Evolutionary conservation across 345 rosid genomes (phyloP).

Genomic region (Litchi chinensis): DNA sequence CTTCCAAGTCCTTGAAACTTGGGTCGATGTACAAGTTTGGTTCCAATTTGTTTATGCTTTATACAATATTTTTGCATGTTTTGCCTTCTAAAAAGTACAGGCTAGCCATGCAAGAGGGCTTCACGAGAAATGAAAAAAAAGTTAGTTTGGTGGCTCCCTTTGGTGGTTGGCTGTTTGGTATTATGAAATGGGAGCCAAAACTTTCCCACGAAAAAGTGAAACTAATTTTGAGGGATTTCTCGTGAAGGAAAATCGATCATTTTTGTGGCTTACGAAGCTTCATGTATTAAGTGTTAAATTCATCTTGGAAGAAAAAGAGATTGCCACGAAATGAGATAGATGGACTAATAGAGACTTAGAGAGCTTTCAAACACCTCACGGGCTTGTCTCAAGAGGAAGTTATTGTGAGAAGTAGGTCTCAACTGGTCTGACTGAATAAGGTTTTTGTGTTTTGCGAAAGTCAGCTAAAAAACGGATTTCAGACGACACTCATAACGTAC

Average conservation of each 20-base stretch:
- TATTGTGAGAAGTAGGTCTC: neutral
- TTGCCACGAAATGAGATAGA: neutral
- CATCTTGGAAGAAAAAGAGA: neutral
- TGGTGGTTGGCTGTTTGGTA: constrained; percentile 13
- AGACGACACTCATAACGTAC: no score
- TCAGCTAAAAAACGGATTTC: no score
- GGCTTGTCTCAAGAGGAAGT: neutral
- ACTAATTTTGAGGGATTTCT: constrained; percentile 31
- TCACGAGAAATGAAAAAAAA: constrained; percentile 35
- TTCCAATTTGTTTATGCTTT: neutral
- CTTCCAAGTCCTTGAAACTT: neutral
- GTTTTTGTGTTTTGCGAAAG: no score
- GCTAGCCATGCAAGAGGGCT: constrained; percentile 1
- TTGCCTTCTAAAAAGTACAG: neutral
- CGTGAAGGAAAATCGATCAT: constrained; percentile 32
- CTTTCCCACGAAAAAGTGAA: constrained; percentile 16
- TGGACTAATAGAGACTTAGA: neutral
- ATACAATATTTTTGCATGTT: constrained; percentile 8
- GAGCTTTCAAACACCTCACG: neutral
- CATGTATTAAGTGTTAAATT: neutral
- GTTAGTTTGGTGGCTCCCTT: neutral
- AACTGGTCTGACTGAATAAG: no score
- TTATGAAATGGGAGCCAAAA: constrained; percentile 32
- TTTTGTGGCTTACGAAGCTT: constrained; percentile 19
- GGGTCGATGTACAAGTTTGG: neutral